Evolutionary conservation across 2,329 filamentous ascomycete species (phyloP).

Genomic region (Trichoderma brevicompactum): DNA sequence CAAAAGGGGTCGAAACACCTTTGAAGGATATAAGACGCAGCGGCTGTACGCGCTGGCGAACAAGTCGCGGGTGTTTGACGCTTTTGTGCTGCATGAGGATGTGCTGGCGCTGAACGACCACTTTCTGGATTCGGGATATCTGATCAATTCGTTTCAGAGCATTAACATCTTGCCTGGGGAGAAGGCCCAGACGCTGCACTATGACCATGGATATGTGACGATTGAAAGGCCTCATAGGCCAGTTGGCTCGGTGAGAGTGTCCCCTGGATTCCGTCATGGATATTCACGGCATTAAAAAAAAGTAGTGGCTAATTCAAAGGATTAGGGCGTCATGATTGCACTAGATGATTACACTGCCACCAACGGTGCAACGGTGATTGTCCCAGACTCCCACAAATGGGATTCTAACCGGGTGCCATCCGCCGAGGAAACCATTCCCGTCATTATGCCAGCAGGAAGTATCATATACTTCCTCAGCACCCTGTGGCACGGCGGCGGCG

Average conservation of each 20-base stretch:
- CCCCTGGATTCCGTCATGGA: no score
- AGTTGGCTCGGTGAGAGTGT: constrained; percentile 38
- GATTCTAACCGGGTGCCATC: constrained; percentile 33
- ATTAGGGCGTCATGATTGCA: constrained; percentile 38
- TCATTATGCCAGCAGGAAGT: constrained; percentile 44
- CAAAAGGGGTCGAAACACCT: constrained; percentile 41
- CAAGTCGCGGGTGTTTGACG: constrained; percentile 46
- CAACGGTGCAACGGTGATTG: constrained; percentile 44
- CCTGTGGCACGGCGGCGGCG: constrained; percentile 46
- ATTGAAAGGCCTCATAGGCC: constrained; percentile 43
- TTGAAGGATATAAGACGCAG: constrained; percentile 45
- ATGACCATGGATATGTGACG: constrained; percentile 40
- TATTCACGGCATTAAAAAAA: no score
- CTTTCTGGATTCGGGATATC: constrained; percentile 46
- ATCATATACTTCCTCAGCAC: constrained; percentile 44
- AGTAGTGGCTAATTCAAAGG: background rate
- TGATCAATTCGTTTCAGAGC: constrained; percentile 43
- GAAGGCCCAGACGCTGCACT: constrained; percentile 44
- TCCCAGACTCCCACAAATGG: constrained; percentile 45
- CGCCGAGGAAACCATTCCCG: constrained; percentile 39
- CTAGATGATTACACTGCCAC: constrained; percentile 41
- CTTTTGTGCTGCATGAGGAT: constrained; percentile 41
- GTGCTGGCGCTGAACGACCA: constrained; percentile 47
- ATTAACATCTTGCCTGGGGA: constrained; percentile 48
- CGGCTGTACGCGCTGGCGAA: constrained; percentile 46